Conservation (phyloP, 495 filamentous ascomycete species). For the Penicillium mononematosum region DNA sequence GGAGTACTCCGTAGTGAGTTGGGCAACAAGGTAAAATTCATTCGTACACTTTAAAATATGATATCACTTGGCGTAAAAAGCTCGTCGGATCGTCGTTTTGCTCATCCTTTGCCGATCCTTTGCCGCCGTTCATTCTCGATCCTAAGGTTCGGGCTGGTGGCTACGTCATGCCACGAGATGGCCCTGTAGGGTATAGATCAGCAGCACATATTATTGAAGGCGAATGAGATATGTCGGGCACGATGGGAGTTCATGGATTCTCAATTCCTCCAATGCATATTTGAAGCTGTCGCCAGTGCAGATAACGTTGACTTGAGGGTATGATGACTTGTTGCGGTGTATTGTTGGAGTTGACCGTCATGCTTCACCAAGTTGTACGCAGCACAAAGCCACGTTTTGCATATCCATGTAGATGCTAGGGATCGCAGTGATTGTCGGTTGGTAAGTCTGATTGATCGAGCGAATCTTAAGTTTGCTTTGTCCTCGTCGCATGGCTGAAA, state of each 20-base stretch:
- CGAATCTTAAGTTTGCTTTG: background rate
- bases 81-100: background rate
- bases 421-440: background rate
- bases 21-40: background rate
- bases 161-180: constrained; percentile 9
- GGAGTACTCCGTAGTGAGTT: too few relatives aligned
- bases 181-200: constrained; percentile 5
- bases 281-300: background rate
- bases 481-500: background rate
- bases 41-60: background rate
- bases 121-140: background rate
- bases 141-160: background rate
- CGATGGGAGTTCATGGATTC: background rate
- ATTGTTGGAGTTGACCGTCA: background rate
- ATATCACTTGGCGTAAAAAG: background rate
- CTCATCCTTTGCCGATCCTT: too few relatives aligned
- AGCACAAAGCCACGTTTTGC: background rate
- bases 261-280: background rate
- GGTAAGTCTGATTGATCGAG: background rate
- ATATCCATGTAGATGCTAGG: background rate
- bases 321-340: background rate
- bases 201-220: background rate
- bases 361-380: background rate
- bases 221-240: background rate
- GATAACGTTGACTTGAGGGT: background rate